Conservation (phyloP, 2,329 filamentous ascomycete genomes). For the Fusarium papillatum region DNA sequence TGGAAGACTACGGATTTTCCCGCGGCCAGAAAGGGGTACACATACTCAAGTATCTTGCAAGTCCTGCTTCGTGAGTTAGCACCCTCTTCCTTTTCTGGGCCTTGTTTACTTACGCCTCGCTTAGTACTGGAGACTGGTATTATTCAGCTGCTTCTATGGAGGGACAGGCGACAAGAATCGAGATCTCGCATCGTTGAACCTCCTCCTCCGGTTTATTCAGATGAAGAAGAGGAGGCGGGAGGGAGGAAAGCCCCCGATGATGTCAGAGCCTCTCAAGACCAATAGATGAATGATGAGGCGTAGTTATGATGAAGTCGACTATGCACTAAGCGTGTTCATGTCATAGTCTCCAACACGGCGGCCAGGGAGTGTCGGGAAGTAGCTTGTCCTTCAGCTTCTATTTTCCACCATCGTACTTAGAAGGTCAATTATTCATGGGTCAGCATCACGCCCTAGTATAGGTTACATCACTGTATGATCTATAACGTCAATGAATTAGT, state of each 20-base stretch:
- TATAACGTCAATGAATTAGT: neutral
- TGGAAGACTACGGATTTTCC: conserved; percentile 36
- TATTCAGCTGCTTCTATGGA: neutral
- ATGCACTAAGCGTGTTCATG: neutral
- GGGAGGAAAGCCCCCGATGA: neutral
- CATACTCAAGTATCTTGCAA: conserved; percentile 23
- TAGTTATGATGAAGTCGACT: neutral
- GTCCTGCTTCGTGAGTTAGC: conserved; percentile 14
- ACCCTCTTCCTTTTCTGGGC: neutral
- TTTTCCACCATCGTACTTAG: neutral
- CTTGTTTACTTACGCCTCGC: neutral
- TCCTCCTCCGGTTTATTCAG: neutral
- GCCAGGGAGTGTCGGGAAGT: neutral
- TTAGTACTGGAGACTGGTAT: neutral
- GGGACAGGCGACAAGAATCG: neutral
- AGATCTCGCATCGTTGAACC: neutral
- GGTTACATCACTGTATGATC: neutral
- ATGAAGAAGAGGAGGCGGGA: neutral
- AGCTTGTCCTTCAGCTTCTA: neutral
- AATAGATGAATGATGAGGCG: neutral
- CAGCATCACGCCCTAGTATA: neutral
- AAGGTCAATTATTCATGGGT: neutral
- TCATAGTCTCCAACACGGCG: neutral
- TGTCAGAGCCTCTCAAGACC: neutral
- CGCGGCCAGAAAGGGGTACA: conserved; percentile 27